Evolutionary conservation across 257 asterid genomes (phyloP), one percentile per base, ranked within the genome.

Genomic region (Capsicum chinense): DNA sequence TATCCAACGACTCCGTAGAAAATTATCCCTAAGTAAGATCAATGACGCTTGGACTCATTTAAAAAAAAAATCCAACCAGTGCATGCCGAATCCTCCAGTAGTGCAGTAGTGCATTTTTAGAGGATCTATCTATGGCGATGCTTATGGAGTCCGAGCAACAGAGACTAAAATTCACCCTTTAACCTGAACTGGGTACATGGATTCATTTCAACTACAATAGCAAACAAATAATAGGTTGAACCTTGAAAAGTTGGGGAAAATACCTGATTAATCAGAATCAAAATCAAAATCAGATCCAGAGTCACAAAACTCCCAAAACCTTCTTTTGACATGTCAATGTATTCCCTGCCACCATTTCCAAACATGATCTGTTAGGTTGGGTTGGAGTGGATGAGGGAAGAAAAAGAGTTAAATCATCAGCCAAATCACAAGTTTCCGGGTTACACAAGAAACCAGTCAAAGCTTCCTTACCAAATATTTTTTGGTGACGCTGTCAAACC

Each of bases 401-500:
- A 58, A 58, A 56, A 79, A 54, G 63, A 68, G 13, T 39, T 39
- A 83, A 66, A 80, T 59, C 56, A 60, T 35, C 56, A 79, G 84
- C 64, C 71, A 80, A 85, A 78, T 68, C 52, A 44, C 6, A 3
- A 42, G 79, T 63, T 14, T 73, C 44, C 44, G 16, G 48, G 14
- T 50, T 26, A 52, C 39, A 79, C 42, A 56, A 50, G 56, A 73
- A 80, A 69, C 52, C 80, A 70, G 56, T 83, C 56, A 81, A 64
- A 58, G 60, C 87, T 57, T 85, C 81, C 94, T 91, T 90, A 97
- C 99, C 98, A 91, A 86, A 91, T 97, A 98, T 87, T 89, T 91
- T 81, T 90, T 90, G 83, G 93, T 89, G 88, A 62, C 76, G 86
- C 56, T 90, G 84, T 93, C 95, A 86, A 90, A 97, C 69, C 83